A percentile compares a stretch with the other conserved stretches of the same genome.
Evolutionary conservation across 2,329 filamentous ascomycete species (phyloP).

Genomic region (Penicillium paneum): DNA sequence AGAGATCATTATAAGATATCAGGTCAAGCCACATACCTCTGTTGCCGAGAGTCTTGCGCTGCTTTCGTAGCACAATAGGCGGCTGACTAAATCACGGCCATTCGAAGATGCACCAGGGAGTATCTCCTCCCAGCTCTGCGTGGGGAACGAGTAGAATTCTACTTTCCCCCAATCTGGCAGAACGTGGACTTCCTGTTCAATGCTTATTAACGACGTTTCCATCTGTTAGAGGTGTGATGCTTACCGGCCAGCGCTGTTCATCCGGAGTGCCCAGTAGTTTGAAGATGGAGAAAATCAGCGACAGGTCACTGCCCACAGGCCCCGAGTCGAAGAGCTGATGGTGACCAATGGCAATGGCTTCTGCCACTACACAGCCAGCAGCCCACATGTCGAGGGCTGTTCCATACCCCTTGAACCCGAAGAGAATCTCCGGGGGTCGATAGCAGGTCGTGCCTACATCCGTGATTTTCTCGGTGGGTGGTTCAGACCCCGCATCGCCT

Average conservation of each 20-base stretch:
- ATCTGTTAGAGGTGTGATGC: constrained; percentile 22
- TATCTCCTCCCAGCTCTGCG: constrained; percentile 65
- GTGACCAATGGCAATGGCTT: constrained; percentile 59
- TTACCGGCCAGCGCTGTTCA: constrained; percentile 73
- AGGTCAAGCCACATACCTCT: constrained; percentile 47
- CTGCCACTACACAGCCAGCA: constrained; percentile 77
- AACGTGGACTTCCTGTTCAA: constrained; percentile 34
- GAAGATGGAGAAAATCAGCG: constrained; percentile 88
- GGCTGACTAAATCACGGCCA: constrained; percentile 64
- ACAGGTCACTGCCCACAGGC: constrained; percentile 86
- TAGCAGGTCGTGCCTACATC: constrained; percentile 94
- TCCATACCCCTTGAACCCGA: constrained; percentile 73
- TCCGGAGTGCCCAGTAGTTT: constrained; percentile 85
- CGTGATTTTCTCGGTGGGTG: constrained; percentile 68
- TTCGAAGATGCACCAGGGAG: constrained; percentile 58
- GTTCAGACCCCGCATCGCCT: constrained; percentile 57
- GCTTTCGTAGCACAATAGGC: constrained; percentile 71
- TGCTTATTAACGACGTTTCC: constrained; percentile 6
- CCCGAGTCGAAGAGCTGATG: constrained; percentile 77
- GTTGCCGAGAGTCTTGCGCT: constrained; percentile 63
- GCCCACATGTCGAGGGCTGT: constrained; percentile 83
- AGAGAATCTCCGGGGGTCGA: constrained; percentile 83
- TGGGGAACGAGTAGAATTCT: constrained; percentile 72
- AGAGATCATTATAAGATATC: constrained; percentile 9
- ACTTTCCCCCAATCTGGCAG: constrained; percentile 87